Conservation (phyloP, 2,329 filamentous ascomycete genomes). For the Paecilomyces sp. region DNA sequence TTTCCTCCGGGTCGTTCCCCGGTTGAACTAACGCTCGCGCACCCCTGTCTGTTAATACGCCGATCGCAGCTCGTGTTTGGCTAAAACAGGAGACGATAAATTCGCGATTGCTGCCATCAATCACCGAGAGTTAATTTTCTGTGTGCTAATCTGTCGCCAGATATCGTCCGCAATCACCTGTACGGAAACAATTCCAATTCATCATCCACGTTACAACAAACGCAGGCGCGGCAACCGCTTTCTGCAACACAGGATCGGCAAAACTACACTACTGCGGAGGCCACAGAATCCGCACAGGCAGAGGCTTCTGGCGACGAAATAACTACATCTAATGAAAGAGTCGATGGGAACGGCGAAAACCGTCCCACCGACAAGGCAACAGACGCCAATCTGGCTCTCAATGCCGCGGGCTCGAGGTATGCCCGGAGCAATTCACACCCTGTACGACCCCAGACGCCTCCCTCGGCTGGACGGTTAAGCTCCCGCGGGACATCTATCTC, state of each 20-base stretch:
- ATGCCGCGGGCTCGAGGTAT: constrained; percentile 39
- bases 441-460: constrained; percentile 41
- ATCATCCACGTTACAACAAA: background rate
- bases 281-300: constrained; percentile 49
- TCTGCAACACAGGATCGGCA: constrained; percentile 47
- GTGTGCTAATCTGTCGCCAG: constrained; percentile 3
- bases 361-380: constrained; percentile 21
- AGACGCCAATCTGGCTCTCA: constrained; percentile 16
- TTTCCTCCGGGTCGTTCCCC: constrained; percentile 8
- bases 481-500: constrained; percentile 21
- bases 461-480: constrained; percentile 28
- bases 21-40: constrained; percentile 20
- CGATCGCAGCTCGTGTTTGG: constrained; percentile 13
- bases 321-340: constrained; percentile 24
- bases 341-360: constrained; percentile 27
- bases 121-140: background rate
- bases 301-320: constrained; percentile 35
- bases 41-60: constrained; percentile 12
- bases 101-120: constrained; percentile 1
- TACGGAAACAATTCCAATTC: background rate
- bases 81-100: constrained; percentile 6
- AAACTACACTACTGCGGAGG: constrained; percentile 65
- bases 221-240: constrained; percentile 35
- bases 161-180: constrained; percentile 3
- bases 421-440: constrained; percentile 44